These are phyloP conservation scores for Leccinum rimulosum DNA, from an alignment of 768 basidiomycete species.

Conservation along the genomic window DNA sequence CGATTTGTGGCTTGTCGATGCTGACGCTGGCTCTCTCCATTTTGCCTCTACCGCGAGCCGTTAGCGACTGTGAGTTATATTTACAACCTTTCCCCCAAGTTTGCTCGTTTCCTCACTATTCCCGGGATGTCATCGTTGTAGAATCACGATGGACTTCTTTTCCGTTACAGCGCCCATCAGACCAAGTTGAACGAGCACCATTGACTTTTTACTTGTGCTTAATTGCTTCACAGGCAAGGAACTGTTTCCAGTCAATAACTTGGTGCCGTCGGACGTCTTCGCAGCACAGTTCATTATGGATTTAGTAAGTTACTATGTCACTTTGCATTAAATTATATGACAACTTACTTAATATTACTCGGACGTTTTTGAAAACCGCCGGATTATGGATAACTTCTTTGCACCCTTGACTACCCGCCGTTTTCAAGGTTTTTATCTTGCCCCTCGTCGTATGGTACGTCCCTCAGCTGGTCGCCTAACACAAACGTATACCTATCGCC, in stretches of 20 bases:
- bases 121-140: background rate
- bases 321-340: background rate
- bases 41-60: background rate
- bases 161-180: background rate
- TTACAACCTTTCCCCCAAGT: background rate
- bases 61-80: background rate
- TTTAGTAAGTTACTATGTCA: background rate
- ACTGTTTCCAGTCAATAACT: background rate
- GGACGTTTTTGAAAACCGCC: background rate
- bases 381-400: background rate
- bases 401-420: background rate
- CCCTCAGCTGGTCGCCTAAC: no score
- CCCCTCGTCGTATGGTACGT: background rate
- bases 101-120: background rate
- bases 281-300: background rate
- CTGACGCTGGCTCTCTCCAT: background rate
- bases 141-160: background rate
- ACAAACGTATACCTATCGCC: background rate
- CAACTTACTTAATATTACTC: background rate
- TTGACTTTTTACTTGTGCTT: background rate
- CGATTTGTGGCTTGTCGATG: background rate
- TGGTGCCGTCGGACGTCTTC: background rate
- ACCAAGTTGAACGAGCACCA: background rate
- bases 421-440: background rate
- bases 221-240: background rate